Conservation (phyloP, 805 yeast species). For the Metahyphopichia silvanorum region DNA sequence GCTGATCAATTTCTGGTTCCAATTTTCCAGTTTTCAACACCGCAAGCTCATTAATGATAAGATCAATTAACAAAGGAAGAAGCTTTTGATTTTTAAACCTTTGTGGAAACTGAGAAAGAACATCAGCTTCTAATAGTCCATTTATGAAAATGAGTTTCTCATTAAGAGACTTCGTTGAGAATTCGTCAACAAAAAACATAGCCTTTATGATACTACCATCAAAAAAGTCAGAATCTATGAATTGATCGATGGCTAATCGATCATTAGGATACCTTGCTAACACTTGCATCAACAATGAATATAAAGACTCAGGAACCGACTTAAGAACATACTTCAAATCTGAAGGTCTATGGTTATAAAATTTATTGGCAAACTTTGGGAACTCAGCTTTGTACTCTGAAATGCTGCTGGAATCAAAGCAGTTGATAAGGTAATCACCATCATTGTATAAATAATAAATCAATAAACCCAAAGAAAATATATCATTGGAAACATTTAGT, state of each 20-base stretch:
- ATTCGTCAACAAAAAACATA: conserved; percentile 77
- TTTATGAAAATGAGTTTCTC: conserved; percentile 70
- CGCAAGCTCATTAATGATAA: conserved; percentile 40
- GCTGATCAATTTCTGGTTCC: conserved; percentile 29
- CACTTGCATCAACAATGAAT: conserved; percentile 48
- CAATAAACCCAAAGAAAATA: conserved; percentile 79
- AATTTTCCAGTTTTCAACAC: conserved; percentile 15
- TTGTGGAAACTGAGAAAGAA: conserved; percentile 34
- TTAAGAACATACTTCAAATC: conserved; percentile 46
- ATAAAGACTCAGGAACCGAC: conserved; percentile 55
- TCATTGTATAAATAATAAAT: conserved; percentile 65
- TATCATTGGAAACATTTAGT: conserved; percentile 68
- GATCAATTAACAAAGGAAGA: conserved; percentile 61
- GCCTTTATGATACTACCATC: conserved; percentile 81
- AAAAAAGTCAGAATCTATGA: conserved; percentile 71
- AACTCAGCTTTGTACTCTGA: conserved; percentile 60
- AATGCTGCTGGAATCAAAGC: conserved; percentile 47
- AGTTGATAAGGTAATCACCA: conserved; percentile 42
- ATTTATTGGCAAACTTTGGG: conserved; percentile 43
- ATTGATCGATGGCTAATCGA: conserved; percentile 58
- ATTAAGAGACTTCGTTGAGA: conserved; percentile 63
- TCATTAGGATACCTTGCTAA: conserved; percentile 56
- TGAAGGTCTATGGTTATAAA: conserved; percentile 32
- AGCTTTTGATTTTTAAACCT: conserved; percentile 63
- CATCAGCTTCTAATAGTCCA: conserved; percentile 45